phyloP scores from a whole-genome alignment of 2,329 filamentous ascomycete genomes.

The Mycosphaerelloides madeirae region DNA sequence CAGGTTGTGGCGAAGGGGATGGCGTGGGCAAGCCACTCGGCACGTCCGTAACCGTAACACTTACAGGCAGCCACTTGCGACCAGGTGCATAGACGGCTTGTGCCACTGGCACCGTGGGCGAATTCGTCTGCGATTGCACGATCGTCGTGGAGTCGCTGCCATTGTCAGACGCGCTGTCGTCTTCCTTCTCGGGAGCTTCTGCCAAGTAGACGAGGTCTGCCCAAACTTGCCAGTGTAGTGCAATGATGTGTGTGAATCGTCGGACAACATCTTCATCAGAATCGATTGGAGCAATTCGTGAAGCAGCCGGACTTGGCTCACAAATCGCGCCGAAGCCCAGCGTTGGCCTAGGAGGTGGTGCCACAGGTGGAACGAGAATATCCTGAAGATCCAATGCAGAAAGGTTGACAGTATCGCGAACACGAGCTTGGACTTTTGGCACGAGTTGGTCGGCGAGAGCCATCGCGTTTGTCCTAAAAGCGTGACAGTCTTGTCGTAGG shows the following conservation, averaged over 20 bases:
- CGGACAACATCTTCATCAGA: constrained; percentile 60
- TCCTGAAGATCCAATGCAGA: constrained; percentile 44
- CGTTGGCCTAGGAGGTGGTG: constrained; percentile 9
- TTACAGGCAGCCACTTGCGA: constrained; percentile 27
- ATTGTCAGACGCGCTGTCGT: constrained; percentile 19
- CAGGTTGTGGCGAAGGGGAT: constrained; percentile 10
- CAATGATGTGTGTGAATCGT: constrained; percentile 73
- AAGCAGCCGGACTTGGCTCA: constrained; percentile 14
- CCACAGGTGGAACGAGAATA: constrained; percentile 30
- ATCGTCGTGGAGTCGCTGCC: constrained; percentile 18
- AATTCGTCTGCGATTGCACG: constrained; percentile 13
- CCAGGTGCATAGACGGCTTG: constrained; percentile 28
- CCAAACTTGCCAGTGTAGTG: constrained; percentile 91
- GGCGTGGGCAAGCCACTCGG: constrained; percentile 23
- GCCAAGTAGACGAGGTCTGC: constrained; percentile 63
- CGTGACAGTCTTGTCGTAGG: constrained; percentile 27
- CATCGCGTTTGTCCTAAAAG: constrained; percentile 26
- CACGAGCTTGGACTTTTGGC: constrained; percentile 32
- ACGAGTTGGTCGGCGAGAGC: constrained; percentile 33
- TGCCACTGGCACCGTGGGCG: constrained; percentile 27
- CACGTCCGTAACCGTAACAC: constrained; percentile 26
- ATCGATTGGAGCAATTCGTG: constrained; percentile 17
- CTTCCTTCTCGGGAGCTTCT: constrained; percentile 12
- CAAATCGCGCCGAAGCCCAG: constrained; percentile 27
- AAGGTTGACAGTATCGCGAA: constrained; percentile 31